These are phyloP conservation scores for Magnaporthiopsis poae DNA, from an alignment of 2,329 filamentous ascomycete genomes.

Conservation along the genomic window DNA sequence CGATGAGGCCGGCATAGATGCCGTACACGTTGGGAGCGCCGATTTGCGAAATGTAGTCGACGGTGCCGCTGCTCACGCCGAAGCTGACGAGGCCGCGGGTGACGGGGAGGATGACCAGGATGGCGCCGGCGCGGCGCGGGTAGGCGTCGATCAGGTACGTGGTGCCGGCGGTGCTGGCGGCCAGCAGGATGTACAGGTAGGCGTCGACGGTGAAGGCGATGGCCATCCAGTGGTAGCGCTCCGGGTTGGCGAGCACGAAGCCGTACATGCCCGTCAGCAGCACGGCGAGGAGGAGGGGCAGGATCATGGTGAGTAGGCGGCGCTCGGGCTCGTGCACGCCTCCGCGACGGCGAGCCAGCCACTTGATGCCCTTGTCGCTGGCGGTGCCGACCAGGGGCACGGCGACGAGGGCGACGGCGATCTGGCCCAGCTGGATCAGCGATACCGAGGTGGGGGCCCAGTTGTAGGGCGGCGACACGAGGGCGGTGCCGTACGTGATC, in stretches of 20 bases:
- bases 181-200: slow-evolving; percentile 28
- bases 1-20: slow-evolving; percentile 3
- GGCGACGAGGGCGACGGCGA: slow-evolving; percentile 21
- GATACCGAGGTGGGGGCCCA: slow-evolving; percentile 25
- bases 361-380: slow-evolving; percentile 27
- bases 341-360: slow-evolving; percentile 24
- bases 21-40: slow-evolving; percentile 2
- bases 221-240: slow-evolving; percentile 25
- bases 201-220: slow-evolving; percentile 20
- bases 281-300: slow-evolving; percentile 28
- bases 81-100: slow-evolving; percentile 36
- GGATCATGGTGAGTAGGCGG: slow-evolving; percentile 24
- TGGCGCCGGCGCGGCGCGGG: slow-evolving; percentile 29
- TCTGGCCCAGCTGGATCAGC: slow-evolving; percentile 30
- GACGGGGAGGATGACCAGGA: slow-evolving; percentile 35
- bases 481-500: slow-evolving; percentile 29
- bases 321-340: slow-evolving; percentile 32
- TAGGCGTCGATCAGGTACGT: slow-evolving; percentile 35
- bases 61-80: slow-evolving; percentile 17
- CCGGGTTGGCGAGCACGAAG: slow-evolving; percentile 24
- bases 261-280: slow-evolving; percentile 29
- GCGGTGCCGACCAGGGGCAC: slow-evolving; percentile 29
- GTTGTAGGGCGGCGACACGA: slow-evolving; percentile 26
- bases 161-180: slow-evolving; percentile 33
- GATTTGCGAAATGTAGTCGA: slow-evolving; percentile 2